Evolutionary conservation across 2,329 filamentous ascomycete genomes (phyloP), one percentile per base, ranked within the genome.

Genomic region (Plectosphaerella sp.): DNA sequence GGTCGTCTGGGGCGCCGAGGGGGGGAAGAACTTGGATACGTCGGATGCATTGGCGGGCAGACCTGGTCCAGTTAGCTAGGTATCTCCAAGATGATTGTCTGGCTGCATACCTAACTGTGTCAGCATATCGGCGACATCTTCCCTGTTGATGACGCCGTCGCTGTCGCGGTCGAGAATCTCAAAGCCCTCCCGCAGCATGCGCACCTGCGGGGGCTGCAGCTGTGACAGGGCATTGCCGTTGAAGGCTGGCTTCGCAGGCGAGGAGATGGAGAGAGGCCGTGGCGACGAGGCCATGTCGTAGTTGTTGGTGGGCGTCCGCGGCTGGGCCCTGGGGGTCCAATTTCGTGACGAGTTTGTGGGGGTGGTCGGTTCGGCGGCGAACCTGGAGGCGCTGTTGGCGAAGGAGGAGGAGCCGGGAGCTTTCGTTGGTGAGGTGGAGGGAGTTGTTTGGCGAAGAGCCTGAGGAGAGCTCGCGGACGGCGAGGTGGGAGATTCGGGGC

Each of bases 111-210:
- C 92, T 47, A 97, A 78, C 63, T 96, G 91, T 54, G 81, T 83
- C 33, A 99, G 80, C 81, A 96, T 96, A 62, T 95, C 89, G 15
- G 84, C 84, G 5, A 99, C 85, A 66, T 96, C 91, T 20, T 93
- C 88, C 54, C 88, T 80, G 59, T 87, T 88, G 55, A 99, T 86
- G 48, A 82, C 76, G 16, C 93, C 92, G 63, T 94, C 91, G 63
- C 91, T 92, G 69, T 94, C 87, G 54, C 90, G 82, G 68, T 97
- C 94, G 46, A 99, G 78, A 54, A 97, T 91, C 68, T 95, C 90
- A 69, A 97, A 99, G 0, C 88, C 91, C 66, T 97, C 93, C 55
- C 94, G 84, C 70, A 99, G 82, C 61, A 90, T 89, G 62, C 92
- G 84, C 36, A 97, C 84, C 61, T 97, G 90, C 3, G 89, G 78